Base-by-base conservation (phyloP, 106 monocot genomes). In the Cymbidium sinense region DNA sequence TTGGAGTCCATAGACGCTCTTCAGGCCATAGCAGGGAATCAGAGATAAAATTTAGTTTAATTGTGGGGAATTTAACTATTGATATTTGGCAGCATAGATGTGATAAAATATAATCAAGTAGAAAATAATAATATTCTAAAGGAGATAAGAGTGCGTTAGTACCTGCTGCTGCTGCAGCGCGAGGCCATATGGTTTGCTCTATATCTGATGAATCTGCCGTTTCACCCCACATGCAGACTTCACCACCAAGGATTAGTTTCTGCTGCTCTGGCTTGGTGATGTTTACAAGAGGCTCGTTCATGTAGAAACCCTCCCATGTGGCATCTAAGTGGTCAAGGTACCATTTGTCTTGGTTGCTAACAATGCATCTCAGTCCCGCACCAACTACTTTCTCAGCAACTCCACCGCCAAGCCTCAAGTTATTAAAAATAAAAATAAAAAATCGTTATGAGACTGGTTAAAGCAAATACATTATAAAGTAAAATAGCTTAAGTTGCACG, bases 91-190 rank as follows among this genome's bases (percentile, higher is more conserved):
- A 39, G 37, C 0, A 39, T 39, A 39, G 37, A 39, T 3, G 7
- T 4, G 37, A 39, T 47, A 47, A 47, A 47, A 47, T 15, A 13
- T 17, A 13, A 47, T 13, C 47, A 2, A 12, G 5, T 33, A 12
- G 33, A 2, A 67, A 25, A 35, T 74, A 19, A 65, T 52, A 35
- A 70, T 2, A 31, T 20, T n/a, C n/a, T n/a, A n/a, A 70, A 31
- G 37, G 50, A 44, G 31, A 58, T n/a, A 64, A 43, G 7, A 35
- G 41, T 35, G 62, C 54, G 17, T 18, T 13, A 41, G 62, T 90
- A 96, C 95, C 95, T 86, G 96, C 96, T 35, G 96, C 93, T 39
- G 96, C 96, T 10, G 96, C 96, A 21, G 93, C 96, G 43, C 96
- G 89, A n/a, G 96, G 96, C 96, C 96, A 96, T 70, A 96, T 93